Conservation (phyloP, 768 basidiomycete genomes). For the Trametes gibbosa region DNA sequence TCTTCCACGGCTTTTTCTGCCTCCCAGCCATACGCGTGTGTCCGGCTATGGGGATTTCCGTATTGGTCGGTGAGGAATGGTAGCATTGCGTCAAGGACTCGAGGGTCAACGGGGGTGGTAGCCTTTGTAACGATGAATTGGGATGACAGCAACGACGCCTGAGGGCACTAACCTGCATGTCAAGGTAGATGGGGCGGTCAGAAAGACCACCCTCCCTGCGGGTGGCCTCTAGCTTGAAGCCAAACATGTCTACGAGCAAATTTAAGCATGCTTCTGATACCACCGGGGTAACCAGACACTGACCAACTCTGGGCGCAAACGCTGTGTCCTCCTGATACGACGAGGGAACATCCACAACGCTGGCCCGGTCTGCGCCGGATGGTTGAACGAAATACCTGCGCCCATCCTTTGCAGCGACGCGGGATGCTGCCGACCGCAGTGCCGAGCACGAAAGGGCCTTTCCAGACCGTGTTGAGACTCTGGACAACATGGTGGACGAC, state of each 20-base stretch:
- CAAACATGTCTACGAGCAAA: slow-evolving; percentile 73
- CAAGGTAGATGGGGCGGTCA: slow-evolving; percentile 90
- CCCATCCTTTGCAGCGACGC: slow-evolving; percentile 21
- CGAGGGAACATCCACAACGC: slow-evolving; percentile 77
- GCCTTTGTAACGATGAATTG: slow-evolving; percentile 50
- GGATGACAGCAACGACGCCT: not conserved
- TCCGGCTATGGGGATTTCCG: slow-evolving; percentile 97
- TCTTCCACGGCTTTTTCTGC: slow-evolving; percentile 93
- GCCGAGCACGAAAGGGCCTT: slow-evolving; percentile 25
- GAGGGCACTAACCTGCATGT: slow-evolving; percentile 76
- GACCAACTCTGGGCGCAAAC: slow-evolving; percentile 72
- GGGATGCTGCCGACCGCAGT: slow-evolving; percentile 17
- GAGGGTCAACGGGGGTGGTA: slow-evolving; percentile 95
- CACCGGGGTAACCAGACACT: not conserved
- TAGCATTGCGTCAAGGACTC: slow-evolving; percentile 95
- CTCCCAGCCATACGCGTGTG: slow-evolving; percentile 99
- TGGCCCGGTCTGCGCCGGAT: slow-evolving; percentile 78
- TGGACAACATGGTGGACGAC: slow-evolving; percentile 30
- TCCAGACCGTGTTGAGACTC: slow-evolving; percentile 26
- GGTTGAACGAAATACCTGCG: slow-evolving; percentile 75
- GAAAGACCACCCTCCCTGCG: slow-evolving; percentile 53
- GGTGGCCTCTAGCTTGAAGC: slow-evolving; percentile 75
- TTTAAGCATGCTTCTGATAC: not conserved
- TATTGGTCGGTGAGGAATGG: slow-evolving; percentile 94
- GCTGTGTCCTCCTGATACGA: slow-evolving; percentile 65